These are phyloP conservation scores for Paramecium caudatum DNA, from an alignment of 73 alveolate species.

Conservation along the genomic window DNA sequence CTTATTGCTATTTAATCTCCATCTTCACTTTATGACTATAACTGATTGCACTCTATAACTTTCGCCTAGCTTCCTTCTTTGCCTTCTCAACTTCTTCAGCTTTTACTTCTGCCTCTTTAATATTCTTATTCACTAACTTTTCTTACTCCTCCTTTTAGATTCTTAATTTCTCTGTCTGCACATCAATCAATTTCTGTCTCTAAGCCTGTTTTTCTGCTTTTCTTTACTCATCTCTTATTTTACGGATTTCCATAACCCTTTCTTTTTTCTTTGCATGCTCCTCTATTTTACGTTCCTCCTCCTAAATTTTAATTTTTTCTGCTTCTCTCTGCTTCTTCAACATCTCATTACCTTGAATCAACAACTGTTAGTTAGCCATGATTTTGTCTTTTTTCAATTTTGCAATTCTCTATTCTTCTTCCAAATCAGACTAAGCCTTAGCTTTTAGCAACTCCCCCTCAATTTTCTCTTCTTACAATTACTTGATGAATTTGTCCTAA, in stretches of 20 bases:
- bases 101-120: slow-evolving; percentile 86
- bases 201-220: slow-evolving; percentile 83
- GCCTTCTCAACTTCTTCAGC: slow-evolving; percentile 87
- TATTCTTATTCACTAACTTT: slow-evolving; percentile 79
- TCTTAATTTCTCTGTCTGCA: slow-evolving; percentile 80
- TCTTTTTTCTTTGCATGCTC: slow-evolving; percentile 91
- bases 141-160: slow-evolving; percentile 84
- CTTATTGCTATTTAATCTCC: slow-evolving; percentile 6
- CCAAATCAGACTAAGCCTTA: slow-evolving; percentile 76
- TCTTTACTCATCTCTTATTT: slow-evolving; percentile 84
- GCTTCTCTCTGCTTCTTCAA: slow-evolving; percentile 77
- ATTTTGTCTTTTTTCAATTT: slow-evolving; percentile 84
- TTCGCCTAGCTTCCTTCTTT: slow-evolving; percentile 75
- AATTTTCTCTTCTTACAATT: slow-evolving; percentile 88
- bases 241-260: slow-evolving; percentile 83
- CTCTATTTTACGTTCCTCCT: slow-evolving; percentile 90
- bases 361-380: slow-evolving; percentile 77
- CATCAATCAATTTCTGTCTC: slow-evolving; percentile 89
- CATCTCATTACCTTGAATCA: slow-evolving; percentile 72
- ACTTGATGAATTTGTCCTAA: slow-evolving; percentile 81
- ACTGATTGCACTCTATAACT: slow-evolving; percentile 57
- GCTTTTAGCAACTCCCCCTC: slow-evolving; percentile 92
- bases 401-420: slow-evolving; percentile 82
- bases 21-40: slow-evolving; percentile 62
- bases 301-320: slow-evolving; percentile 80